Evolutionary conservation across 306 rosid genomes (phyloP).

Genomic region (Glycyrrhiza uralensis): DNA sequence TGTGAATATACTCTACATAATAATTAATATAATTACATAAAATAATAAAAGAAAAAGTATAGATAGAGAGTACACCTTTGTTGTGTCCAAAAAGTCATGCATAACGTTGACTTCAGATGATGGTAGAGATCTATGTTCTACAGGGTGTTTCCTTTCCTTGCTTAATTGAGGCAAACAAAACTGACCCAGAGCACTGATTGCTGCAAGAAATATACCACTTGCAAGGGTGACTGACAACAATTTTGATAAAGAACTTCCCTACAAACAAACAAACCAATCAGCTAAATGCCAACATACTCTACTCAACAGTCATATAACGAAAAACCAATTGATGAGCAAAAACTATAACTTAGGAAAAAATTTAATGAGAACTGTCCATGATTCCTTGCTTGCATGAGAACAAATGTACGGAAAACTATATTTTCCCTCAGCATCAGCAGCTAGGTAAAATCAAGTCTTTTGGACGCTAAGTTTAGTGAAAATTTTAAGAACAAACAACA

Average conservation of each 20-base stretch:
- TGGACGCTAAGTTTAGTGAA: neutral
- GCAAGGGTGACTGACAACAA: slow-evolving; percentile 55
- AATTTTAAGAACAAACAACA: neutral
- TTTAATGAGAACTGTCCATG: neutral
- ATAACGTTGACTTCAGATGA: slow-evolving; percentile 48
- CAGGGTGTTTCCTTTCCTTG: slow-evolving; percentile 39
- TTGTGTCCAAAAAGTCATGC: slow-evolving; percentile 40
- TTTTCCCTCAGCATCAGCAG: neutral
- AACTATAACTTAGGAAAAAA: neutral
- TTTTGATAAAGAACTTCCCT: slow-evolving; percentile 56
- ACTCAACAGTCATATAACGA: neutral
- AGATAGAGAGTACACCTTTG: slow-evolving; percentile 48
- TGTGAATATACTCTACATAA: neutral
- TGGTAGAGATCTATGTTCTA: slow-evolving; percentile 40
- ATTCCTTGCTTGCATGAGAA: neutral
- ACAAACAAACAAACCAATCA: slow-evolving; percentile 21
- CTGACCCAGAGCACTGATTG: slow-evolving; percentile 61
- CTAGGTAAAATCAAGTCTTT: slow-evolving; percentile 3
- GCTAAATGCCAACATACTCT: slow-evolving; percentile 8
- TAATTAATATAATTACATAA: neutral
- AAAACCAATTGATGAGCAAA: neutral
- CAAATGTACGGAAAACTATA: neutral
- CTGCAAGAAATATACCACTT: slow-evolving; percentile 69
- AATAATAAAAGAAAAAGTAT: neutral
- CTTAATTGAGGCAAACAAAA: slow-evolving; percentile 42